Evolutionary conservation across 2,329 filamentous ascomycete species (phyloP).

Genomic region (Alternaria solani): DNA sequence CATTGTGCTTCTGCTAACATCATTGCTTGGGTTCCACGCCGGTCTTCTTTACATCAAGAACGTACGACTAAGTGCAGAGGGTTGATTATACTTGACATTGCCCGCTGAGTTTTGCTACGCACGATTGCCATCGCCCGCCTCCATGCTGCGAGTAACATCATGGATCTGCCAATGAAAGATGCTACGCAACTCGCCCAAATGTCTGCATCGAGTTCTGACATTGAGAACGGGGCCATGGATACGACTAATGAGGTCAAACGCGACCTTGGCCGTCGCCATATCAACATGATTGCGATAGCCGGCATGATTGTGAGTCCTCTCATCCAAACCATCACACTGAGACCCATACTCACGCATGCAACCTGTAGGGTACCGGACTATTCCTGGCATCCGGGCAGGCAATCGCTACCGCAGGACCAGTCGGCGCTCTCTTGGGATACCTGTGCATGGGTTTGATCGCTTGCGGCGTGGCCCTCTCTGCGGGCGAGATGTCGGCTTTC

Average conservation of each 20-base stretch:
- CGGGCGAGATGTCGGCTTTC: slow-evolving; percentile 61
- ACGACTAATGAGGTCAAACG: slow-evolving; percentile 10
- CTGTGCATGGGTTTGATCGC: slow-evolving; percentile 60
- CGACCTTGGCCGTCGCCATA: slow-evolving; percentile 16
- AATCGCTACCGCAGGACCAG: slow-evolving; percentile 61
- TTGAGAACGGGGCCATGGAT: slow-evolving; percentile 1
- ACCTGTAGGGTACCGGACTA: slow-evolving; percentile 54
- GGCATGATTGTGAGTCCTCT: slow-evolving; percentile 12
- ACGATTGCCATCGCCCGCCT: not conserved
- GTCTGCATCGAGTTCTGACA: slow-evolving; percentile 4
- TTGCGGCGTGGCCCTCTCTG: slow-evolving; percentile 60
- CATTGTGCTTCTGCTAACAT: not conserved
- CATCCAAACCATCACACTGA: not conserved
- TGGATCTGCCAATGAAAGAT: slow-evolving; percentile 3
- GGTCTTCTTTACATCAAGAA: not conserved
- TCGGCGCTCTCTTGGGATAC: slow-evolving; percentile 62
- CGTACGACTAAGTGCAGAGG: not conserved
- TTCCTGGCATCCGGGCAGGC: slow-evolving; percentile 64
- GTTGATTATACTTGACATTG: not conserved
- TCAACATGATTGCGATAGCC: slow-evolving; percentile 26
- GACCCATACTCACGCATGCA: not conserved
- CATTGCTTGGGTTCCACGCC: not conserved
- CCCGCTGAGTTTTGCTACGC: not conserved
- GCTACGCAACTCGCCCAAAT: not conserved
- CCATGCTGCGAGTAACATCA: not conserved